A percentile compares a stretch with the other conserved stretches of the same genome.
phyloP scores from a whole-genome alignment of 202 grass and related monocot species.

The Schoenoplectus tabernaemontani region DNA sequence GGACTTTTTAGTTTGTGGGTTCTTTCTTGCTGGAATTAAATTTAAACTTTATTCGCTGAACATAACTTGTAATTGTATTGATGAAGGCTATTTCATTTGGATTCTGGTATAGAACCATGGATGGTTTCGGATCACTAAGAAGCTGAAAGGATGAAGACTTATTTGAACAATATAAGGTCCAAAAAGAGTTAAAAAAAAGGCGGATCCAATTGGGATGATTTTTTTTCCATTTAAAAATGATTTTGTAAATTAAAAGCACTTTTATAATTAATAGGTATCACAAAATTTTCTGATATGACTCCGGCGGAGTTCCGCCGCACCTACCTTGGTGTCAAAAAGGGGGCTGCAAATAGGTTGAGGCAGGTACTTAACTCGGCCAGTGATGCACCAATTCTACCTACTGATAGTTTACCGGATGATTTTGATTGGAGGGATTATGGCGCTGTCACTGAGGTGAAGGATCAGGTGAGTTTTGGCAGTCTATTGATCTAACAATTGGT shows the following conservation, averaged over 20 bases:
- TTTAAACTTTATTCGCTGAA: background rate
- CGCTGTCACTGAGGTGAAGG: constrained; percentile 62
- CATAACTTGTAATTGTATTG: background rate
- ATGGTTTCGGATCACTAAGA: background rate
- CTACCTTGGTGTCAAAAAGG: constrained; percentile 50
- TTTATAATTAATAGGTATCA: constrained; percentile 28
- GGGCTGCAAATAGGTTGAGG: constrained; percentile 27
- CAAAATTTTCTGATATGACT: constrained; percentile 86
- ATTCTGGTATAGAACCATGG: background rate
- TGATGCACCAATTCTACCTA: constrained; percentile 42
- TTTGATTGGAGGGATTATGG: constrained; percentile 86
- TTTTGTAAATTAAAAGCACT: background rate
- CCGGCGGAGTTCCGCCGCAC: constrained; percentile 63
- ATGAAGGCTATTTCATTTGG: background rate
- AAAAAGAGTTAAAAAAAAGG: background rate
- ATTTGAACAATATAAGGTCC: background rate
- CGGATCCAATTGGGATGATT: background rate
- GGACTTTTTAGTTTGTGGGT: background rate
- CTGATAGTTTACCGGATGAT: constrained; percentile 46
- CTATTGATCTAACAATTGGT: background rate
- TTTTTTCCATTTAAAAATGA: background rate
- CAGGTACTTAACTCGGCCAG: constrained; percentile 24
- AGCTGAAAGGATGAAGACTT: background rate
- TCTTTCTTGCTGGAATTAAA: background rate
- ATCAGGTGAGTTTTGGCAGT: constrained; percentile 35